These are phyloP conservation scores for Cladosporium austrohemisphaericum DNA, from an alignment of 2,329 filamentous ascomycete genomes.

Conservation along the genomic window DNA sequence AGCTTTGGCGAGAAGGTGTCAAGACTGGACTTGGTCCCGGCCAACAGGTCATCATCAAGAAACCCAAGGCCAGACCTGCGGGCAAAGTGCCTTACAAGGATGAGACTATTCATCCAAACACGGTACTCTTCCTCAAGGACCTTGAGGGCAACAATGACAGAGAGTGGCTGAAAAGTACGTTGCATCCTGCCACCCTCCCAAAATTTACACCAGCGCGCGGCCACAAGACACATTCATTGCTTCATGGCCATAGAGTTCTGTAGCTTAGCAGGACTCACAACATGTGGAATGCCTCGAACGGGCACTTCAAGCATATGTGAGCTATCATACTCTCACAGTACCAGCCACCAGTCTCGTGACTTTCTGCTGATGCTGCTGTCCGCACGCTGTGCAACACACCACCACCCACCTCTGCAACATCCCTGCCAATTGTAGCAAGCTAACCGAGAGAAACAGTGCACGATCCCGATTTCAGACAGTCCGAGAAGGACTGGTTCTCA, in stretches of 20 bases:
- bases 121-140: slow-evolving; percentile 57
- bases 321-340: neutral
- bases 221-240: too few species aligned
- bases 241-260: neutral
- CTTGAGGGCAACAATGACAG: slow-evolving; percentile 59
- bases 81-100: slow-evolving; percentile 57
- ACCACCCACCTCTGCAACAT: neutral
- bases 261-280: too few species aligned
- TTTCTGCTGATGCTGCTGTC: neutral
- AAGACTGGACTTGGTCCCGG: slow-evolving; percentile 55
- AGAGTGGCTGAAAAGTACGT: slow-evolving; percentile 60
- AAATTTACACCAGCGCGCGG: neutral
- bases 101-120: slow-evolving; percentile 60
- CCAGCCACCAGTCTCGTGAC: neutral
- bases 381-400: slow-evolving; percentile 1
- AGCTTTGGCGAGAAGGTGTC: slow-evolving; percentile 54
- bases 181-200: neutral
- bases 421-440: slow-evolving; percentile 1
- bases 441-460: slow-evolving; percentile 53
- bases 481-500: slow-evolving; percentile 75
- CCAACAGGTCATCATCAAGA: slow-evolving; percentile 59
- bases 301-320: neutral
- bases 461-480: slow-evolving; percentile 72
- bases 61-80: slow-evolving; percentile 58
- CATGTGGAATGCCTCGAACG: too few species aligned